Base-by-base conservation (phyloP, 331 rosid genomes). In the Rosa hybrid region DNA sequence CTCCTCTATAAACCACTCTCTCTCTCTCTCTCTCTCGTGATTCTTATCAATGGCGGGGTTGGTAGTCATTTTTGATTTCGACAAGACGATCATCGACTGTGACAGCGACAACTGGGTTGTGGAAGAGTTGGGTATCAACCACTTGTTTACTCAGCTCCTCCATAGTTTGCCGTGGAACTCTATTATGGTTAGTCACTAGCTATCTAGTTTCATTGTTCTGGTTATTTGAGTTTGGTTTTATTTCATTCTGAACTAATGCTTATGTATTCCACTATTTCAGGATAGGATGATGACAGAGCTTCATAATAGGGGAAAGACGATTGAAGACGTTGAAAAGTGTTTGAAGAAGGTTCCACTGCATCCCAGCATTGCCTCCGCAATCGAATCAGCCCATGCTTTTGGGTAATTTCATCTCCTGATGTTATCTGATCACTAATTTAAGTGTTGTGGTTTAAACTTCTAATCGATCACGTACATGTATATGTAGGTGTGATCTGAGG, bases 21-120 rank as follows among this genome's bases (percentile, higher is more conserved):
- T 8, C 53, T 20, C 7, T 25, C 42, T 77, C 25, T 56, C 21
- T 23, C 3, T 64, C 70, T 64, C 12, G 38, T 27, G 45, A 30
- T 64, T 64, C 42, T 27, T 25, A 63, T 42, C 72, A 68, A 92
- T 92, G 97, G 90, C 83, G 18, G 86, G 80, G 59, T 34, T 73
- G 30, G 85, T 90, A 8, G 75, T 88, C 48, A 81, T 92, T 83
- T 92, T 92, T 25, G 91, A 92, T 67, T 91, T 92, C 60, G 94
- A 91, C 86, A 88, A 87, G 86, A 89, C 94, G 70, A 87, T 93
- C 7, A 75, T 90, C 57, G 90, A 86, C 77, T 80, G 86, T 11
- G 98, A 93, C 34, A 86, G 91, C 39, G 93, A 91, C 77, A 83
- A 91, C 20, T 93, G 96, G 96, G 87, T 91, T 20, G 42, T 91